A percentile compares a stretch with the other conserved stretches of the same genome.
phyloP scores from a whole-genome alignment of 208 protist genomes.

The Balamuthia mandrillaris region DNA sequence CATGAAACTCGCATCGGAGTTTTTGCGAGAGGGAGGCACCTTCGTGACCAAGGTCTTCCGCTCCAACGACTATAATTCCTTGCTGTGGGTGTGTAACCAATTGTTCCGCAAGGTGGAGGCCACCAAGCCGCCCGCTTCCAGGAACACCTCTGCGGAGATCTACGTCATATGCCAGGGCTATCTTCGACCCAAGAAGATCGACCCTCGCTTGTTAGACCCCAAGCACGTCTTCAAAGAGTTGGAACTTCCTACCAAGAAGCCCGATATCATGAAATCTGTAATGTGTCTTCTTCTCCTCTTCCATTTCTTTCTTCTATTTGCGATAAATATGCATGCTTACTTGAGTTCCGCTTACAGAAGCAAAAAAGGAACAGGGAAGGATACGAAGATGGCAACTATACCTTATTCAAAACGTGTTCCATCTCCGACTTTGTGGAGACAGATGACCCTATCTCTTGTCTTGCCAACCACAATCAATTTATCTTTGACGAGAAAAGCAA shows the following conservation, averaged over 20 bases:
- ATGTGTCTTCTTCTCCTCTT: neutral
- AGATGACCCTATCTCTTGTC: slow-evolving; percentile 82
- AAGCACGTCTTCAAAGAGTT: slow-evolving; percentile 91
- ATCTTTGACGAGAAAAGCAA: slow-evolving; percentile 75
- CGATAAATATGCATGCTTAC: neutral
- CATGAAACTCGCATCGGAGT: slow-evolving; percentile 91
- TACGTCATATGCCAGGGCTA: slow-evolving; percentile 97
- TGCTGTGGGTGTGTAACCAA: slow-evolving; percentile 96
- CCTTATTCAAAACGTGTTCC: slow-evolving; percentile 69
- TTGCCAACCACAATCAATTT: slow-evolving; percentile 83
- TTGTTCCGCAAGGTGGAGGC: slow-evolving; percentile 97
- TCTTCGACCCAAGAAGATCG: slow-evolving; percentile 90
- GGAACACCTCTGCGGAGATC: slow-evolving; percentile 97
- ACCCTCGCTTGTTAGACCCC: slow-evolving; percentile 90
- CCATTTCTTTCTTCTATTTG: neutral
- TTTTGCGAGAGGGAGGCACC: slow-evolving; percentile 84
- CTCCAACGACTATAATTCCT: slow-evolving; percentile 94
- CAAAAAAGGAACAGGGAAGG: slow-evolving; percentile 76
- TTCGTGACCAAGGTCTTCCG: slow-evolving; percentile 99
- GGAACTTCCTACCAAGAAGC: slow-evolving; percentile 55
- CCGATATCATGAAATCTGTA: slow-evolving; percentile 16
- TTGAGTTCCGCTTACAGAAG: no score
- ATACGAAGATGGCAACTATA: slow-evolving; percentile 83
- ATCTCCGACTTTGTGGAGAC: slow-evolving; percentile 86
- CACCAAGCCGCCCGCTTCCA: slow-evolving; percentile 95